Conservation (phyloP, 495 filamentous ascomycete species). For the Amniculicola lignicola region DNA sequence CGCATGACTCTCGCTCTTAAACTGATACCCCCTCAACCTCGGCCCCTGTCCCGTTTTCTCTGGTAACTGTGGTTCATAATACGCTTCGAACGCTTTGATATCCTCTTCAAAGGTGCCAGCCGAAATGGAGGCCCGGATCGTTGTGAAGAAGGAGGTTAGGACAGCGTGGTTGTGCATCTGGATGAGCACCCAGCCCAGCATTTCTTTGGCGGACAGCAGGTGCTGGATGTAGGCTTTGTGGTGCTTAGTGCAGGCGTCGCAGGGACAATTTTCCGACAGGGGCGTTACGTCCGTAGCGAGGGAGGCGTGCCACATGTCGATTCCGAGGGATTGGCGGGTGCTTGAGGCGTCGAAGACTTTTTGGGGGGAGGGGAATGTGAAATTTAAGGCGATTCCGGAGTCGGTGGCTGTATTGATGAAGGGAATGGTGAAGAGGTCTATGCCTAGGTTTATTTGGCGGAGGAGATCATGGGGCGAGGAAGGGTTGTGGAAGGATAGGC, state of each 20-base stretch:
- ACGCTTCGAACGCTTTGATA: slow-evolving; percentile 51
- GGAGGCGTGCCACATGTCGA: slow-evolving; percentile 66
- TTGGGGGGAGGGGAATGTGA: slow-evolving; percentile 59
- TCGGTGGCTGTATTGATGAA: slow-evolving; percentile 75
- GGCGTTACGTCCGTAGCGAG: slow-evolving; percentile 59
- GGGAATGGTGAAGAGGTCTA: slow-evolving; percentile 74
- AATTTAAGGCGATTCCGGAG: slow-evolving; percentile 78
- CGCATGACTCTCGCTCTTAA: neutral
- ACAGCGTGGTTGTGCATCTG: slow-evolving; percentile 84
- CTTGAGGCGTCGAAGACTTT: neutral
- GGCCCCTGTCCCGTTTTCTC: slow-evolving; percentile 72
- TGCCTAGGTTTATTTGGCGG: slow-evolving; percentile 66
- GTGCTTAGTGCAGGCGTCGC: slow-evolving; percentile 81
- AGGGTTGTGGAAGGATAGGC: slow-evolving; percentile 67
- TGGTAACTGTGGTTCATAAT: slow-evolving; percentile 68
- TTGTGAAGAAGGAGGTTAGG: slow-evolving; percentile 68
- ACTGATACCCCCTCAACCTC: slow-evolving; percentile 40
- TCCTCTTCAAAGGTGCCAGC: slow-evolving; percentile 62
- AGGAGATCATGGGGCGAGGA: slow-evolving; percentile 70
- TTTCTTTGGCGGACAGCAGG: slow-evolving; percentile 82
- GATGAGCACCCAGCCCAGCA: slow-evolving; percentile 91
- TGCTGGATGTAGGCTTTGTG: slow-evolving; percentile 86
- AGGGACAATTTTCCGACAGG: slow-evolving; percentile 60
- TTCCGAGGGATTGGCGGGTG: slow-evolving; percentile 53
- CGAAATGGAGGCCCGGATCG: slow-evolving; percentile 60